A percentile compares a stretch with the other conserved stretches of the same genome.
Evolutionary conservation across 2,329 filamentous ascomycete species (phyloP).

Genomic region (Calonectria hongkongensis): DNA sequence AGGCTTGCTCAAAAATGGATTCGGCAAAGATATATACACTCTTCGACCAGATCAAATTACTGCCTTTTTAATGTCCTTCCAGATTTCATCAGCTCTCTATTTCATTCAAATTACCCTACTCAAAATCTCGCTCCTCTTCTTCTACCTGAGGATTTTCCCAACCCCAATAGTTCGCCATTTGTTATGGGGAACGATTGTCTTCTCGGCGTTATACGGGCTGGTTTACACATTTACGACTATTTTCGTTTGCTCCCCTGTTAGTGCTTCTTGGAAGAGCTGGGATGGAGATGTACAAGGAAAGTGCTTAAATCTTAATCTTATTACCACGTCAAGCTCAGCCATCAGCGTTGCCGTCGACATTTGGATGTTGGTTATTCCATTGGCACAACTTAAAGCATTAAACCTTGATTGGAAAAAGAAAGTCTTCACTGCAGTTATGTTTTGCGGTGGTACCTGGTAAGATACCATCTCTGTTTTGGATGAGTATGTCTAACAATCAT

Average conservation of each 20-base stretch:
- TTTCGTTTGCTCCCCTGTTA: conserved; percentile 10
- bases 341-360: conserved; percentile 10
- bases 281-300: not conserved
- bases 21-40: conserved; percentile 13
- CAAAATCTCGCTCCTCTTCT: conserved; percentile 11
- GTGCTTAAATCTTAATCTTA: not conserved
- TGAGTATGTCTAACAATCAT: not conserved
- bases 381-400: not conserved
- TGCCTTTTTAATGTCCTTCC: conserved; percentile 3
- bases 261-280: conserved; percentile 2
- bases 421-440: not conserved
- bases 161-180: not conserved
- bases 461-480: not conserved
- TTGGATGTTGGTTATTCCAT: not conserved
- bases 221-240: not conserved
- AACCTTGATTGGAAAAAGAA: conserved; percentile 15
- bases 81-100: conserved; percentile 7
- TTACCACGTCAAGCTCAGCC: not conserved
- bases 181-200: conserved; percentile 10
- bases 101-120: conserved; percentile 16
- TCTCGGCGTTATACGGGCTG: not conserved
- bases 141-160: conserved; percentile 22
- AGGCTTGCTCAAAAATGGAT: conserved; percentile 10
- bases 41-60: not conserved
- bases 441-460: conserved; percentile 11